Evolutionary conservation across 2,329 filamentous ascomycete genomes (phyloP).

Genomic region (Xylaria sp.): DNA sequence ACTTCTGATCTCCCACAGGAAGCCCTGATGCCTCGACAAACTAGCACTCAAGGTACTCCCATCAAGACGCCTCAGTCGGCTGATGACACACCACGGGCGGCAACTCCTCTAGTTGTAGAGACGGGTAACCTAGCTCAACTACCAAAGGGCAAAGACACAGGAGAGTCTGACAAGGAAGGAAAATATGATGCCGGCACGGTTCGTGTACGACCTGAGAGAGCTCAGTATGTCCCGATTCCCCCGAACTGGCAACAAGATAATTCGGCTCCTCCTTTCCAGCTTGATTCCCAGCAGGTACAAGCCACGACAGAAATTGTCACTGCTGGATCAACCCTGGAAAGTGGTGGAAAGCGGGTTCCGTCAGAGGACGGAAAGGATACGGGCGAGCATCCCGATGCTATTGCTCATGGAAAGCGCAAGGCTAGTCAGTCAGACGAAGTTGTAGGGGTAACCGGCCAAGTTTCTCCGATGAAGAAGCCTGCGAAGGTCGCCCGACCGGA

Average conservation of each 20-base stretch:
- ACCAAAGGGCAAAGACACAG: neutral
- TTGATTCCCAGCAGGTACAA: neutral
- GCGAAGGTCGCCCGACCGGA: neutral
- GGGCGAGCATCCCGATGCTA: neutral
- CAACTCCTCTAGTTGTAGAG: neutral
- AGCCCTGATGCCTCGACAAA: neutral
- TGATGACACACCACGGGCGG: neutral
- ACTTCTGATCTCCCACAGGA: neutral
- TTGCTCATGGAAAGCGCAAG: conserved; percentile 22
- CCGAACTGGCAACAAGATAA: conserved; percentile 11
- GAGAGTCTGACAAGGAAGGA: neutral
- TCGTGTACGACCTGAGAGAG: conserved; percentile 22
- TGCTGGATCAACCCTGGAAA: neutral
- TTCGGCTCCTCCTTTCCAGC: neutral
- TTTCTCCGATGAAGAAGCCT: conserved; percentile 18
- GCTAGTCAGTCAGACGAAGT: conserved; percentile 2
- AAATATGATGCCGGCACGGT: conserved; percentile 29
- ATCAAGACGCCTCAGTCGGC: neutral
- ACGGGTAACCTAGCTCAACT: neutral
- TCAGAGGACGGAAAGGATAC: neutral
- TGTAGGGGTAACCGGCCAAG: neutral
- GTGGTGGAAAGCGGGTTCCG: neutral
- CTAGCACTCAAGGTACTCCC: neutral
- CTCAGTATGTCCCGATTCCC: conserved; percentile 20
- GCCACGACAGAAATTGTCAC: neutral